These are phyloP conservation scores for Herpetomonas tarakana DNA, from an alignment of 208 protist species.

Conservation along the genomic window DNA sequence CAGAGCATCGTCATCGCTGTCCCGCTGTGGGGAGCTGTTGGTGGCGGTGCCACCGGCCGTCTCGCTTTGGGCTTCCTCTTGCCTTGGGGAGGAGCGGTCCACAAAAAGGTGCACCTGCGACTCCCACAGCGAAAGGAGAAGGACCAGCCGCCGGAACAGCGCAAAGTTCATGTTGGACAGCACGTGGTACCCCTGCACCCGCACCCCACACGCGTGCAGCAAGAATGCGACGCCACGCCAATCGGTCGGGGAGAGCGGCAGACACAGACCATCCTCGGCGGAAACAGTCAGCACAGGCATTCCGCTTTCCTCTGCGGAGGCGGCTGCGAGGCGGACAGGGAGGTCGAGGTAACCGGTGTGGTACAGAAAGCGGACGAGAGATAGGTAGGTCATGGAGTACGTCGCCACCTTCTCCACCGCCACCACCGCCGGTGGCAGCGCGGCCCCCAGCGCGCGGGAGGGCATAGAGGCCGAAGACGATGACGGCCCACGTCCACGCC, in stretches of 20 bases:
- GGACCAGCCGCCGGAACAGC: conserved; percentile 54
- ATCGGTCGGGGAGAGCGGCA: conserved; percentile 33
- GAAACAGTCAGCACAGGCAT: background rate
- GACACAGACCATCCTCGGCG: conserved; percentile 5
- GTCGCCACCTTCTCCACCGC: background rate
- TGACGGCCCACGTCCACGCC: no score
- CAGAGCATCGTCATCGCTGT: background rate
- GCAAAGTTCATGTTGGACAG: conserved; percentile 42
- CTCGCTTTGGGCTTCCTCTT: no score
- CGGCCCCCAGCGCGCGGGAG: no score
- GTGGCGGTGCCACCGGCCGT: background rate
- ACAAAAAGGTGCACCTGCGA: conserved; percentile 4
- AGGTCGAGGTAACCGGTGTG: conserved; percentile 25
- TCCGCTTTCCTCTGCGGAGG: no score
- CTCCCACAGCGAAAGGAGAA: conserved; percentile 54
- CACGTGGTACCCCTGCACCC: conserved; percentile 52
- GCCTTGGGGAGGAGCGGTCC: background rate
- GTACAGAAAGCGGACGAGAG: conserved; percentile 33
- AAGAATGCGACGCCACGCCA: conserved; percentile 39
- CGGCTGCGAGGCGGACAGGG: conserved; percentile 3
- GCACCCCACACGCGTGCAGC: conserved; percentile 41
- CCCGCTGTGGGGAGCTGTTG: background rate
- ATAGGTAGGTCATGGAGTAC: conserved; percentile 26
- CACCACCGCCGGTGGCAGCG: background rate
- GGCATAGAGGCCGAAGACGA: no score